Evolutionary conservation across 2,329 filamentous ascomycete species (phyloP).

Genomic region (Aureobasidium sp.): DNA sequence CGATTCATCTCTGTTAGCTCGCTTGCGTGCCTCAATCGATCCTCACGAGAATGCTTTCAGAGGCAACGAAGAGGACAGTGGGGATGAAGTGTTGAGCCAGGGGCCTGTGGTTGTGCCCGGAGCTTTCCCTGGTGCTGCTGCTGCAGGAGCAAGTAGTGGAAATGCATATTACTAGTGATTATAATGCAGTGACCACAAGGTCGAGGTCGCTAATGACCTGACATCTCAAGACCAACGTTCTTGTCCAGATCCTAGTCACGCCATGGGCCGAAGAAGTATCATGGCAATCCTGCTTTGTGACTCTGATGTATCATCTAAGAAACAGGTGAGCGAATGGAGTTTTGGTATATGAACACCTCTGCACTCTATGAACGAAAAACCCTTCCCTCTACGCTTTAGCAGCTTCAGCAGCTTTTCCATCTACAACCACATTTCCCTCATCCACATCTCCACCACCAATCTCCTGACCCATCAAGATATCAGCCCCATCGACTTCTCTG

Average conservation of each 20-base stretch:
- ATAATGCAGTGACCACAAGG: no score
- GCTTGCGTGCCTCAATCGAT: conserved; percentile 52
- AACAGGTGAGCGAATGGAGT: no score
- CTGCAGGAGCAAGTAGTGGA: neutral
- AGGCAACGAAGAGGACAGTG: conserved; percentile 41
- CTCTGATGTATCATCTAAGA: no score
- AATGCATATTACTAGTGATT: neutral
- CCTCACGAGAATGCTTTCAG: conserved; percentile 36
- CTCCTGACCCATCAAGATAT: neutral
- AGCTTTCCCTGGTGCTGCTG: conserved; percentile 45
- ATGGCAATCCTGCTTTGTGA: no score
- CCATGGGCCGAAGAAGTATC: no score
- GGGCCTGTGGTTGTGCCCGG: conserved; percentile 33
- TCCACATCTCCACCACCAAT: neutral
- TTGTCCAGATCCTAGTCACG: no score
- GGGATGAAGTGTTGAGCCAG: conserved; percentile 30
- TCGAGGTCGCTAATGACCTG: no score
- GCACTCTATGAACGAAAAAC: no score
- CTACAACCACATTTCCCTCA: neutral
- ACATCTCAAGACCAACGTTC: no score
- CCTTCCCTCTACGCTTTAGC: neutral
- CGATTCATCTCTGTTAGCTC: conserved; percentile 54
- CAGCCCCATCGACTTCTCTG: neutral
- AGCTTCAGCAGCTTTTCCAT: neutral
- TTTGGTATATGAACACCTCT: no score